Percentiles rank a stretch among this genome's conserved stretches.
These are phyloP conservation scores for Odontarrhena argentea DNA, from an alignment of 345 rosid genomes.

Conservation along the genomic window DNA sequence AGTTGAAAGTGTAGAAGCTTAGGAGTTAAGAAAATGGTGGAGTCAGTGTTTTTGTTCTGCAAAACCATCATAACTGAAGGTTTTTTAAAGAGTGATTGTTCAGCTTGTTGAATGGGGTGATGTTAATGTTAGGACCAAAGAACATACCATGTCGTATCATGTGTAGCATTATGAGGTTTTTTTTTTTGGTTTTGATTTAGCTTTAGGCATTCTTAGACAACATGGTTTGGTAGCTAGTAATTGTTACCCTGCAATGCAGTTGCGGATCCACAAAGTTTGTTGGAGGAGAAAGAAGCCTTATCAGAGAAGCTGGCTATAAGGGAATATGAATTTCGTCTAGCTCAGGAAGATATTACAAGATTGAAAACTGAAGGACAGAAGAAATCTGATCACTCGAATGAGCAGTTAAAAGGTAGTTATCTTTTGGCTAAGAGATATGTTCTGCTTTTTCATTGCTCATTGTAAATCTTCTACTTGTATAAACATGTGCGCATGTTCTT, in stretches of 20 bases:
- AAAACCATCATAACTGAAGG: not conserved
- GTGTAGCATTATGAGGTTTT: conserved; percentile 7
- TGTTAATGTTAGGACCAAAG: conserved; percentile 4
- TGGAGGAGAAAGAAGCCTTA: conserved; percentile 81
- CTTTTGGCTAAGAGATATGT: not conserved
- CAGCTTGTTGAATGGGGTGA: conserved; percentile 1
- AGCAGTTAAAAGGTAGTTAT: conserved; percentile 52
- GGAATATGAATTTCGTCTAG: conserved; percentile 87
- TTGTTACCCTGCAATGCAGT: conserved; percentile 55
- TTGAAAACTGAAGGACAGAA: conserved; percentile 70
- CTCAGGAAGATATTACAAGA: conserved; percentile 81
- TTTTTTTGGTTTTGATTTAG: conserved; percentile 25
- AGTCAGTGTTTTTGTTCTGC: conserved; percentile 5
- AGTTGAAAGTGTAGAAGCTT: conserved; percentile 1
- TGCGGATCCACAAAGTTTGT: conserved; percentile 90
- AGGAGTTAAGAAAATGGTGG: not conserved
- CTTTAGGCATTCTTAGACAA: conserved; percentile 26
- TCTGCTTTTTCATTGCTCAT: not conserved
- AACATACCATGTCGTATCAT: conserved; percentile 2
- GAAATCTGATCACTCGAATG: conserved; percentile 53
- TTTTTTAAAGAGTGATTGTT: conserved; percentile 2
- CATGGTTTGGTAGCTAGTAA: conserved; percentile 24
- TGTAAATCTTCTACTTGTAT: conserved; percentile 17
- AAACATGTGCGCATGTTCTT: conserved; percentile 1
- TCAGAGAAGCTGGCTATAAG: conserved; percentile 80